Evolutionary conservation across 176 grass and related monocot species (phyloP), one percentile per base, ranked within the genome.

Genomic region (Leersia perrieri): DNA sequence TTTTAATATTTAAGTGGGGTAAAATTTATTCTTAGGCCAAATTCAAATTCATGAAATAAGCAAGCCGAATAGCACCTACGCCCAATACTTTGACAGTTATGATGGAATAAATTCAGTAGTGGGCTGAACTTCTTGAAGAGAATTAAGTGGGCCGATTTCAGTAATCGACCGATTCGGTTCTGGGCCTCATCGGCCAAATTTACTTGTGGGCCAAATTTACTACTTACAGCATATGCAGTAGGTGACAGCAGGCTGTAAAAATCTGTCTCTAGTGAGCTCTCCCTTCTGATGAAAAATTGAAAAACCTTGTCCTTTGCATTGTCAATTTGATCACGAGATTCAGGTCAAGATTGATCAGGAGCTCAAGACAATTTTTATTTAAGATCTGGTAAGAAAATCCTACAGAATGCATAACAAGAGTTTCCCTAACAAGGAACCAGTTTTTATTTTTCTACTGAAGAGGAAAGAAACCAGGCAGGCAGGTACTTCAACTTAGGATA

Each of bases 211-310:
- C 38, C 8, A 9, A 40, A 5, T 40, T 40, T 7, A 13, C 58
- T 79, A 68, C 38, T 62, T 69, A n/a, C 29, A 63, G 42, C 70
- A 75, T 80, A 38, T 80, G 27, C 38, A 53, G 23, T 74, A 25
- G 61, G 3, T 33, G 60, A 51, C 35, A 66, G 22, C 18, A 51
- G 47, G 22, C 47, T 51, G 47, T 49, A 3, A 51, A n/a, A 8
- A 27, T 75, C 53, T 66, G n/a, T 74, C 36, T 34, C 27, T 25
- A 2, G 27, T 65, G 5, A 57, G 5, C 34, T 30, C 35, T 65
- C 30, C 6, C 49, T 32, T 26, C 5, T 26, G 6, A 42, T 70
- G 6, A 1, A 0, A 68, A 60, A n/a, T n/a, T n/a, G n/a, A n/a
- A n/a, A n/a, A 26, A 16, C 20, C 2, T 9, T 70, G 6, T 16